Evolutionary conservation across 768 basidiomycete genomes (phyloP).

Genomic region (Russula earlei): DNA sequence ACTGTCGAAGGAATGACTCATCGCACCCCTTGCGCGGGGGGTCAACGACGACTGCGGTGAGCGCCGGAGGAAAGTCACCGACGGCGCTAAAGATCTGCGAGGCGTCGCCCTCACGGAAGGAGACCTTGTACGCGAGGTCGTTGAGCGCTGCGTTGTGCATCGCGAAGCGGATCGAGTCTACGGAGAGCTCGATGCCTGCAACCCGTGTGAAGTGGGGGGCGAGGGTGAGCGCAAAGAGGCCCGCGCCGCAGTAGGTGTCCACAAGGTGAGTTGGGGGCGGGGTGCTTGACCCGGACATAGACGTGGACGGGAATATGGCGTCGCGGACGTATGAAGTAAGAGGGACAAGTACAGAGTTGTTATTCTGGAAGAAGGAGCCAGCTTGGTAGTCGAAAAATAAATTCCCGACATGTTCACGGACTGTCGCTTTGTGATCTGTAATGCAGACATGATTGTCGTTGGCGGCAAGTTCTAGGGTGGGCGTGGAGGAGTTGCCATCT

Average conservation of each 20-base stretch:
- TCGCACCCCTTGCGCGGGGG: conserved; percentile 96
- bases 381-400: conserved; percentile 78
- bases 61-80: conserved; percentile 48
- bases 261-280: conserved; percentile 70
- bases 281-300: conserved; percentile 2
- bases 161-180: conserved; percentile 60
- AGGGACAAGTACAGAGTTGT: conserved; percentile 82
- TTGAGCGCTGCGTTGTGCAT: conserved; percentile 60
- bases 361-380: conserved; percentile 97
- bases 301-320: conserved; percentile 45
- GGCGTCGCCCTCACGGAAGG: conserved; percentile 76
- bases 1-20: conserved; percentile 63
- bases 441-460: conserved; percentile 64
- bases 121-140: conserved; percentile 43
- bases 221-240: conserved; percentile 80
- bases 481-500: conserved; percentile 22
- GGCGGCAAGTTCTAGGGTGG: conserved; percentile 20
- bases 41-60: conserved; percentile 72
- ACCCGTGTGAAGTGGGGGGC: conserved; percentile 65
- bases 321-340: conserved; percentile 78
- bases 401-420: conserved; percentile 78
- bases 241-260: conserved; percentile 89
- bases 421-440: conserved; percentile 67
- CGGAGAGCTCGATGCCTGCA: conserved; percentile 81
- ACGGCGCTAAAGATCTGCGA: conserved; percentile 74